These are phyloP conservation scores for Xylaria sp. DNA, from an alignment of 2,329 filamentous ascomycete genomes.

Conservation along the genomic window DNA sequence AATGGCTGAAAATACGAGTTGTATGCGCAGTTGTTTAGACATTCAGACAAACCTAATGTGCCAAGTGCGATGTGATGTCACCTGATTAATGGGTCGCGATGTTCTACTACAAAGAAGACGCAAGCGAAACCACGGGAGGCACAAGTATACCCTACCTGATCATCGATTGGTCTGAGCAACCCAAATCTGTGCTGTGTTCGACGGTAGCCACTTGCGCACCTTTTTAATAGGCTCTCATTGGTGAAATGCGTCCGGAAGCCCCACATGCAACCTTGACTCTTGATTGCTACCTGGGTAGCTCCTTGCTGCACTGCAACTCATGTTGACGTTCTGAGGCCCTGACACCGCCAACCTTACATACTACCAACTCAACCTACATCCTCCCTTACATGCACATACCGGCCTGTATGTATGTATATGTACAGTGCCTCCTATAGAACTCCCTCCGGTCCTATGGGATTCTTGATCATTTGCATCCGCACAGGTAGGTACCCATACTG, in stretches of 20 bases:
- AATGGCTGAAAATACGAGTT: too few relatives aligned
- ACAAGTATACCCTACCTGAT: not conserved
- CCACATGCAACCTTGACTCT: not conserved
- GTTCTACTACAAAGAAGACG: not conserved
- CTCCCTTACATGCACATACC: not conserved
- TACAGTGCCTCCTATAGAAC: not conserved
- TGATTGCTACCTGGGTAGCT: slow-evolving; percentile 2
- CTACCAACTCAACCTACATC: not conserved
- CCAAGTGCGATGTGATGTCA: slow-evolving; percentile 4
- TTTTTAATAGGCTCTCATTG: not conserved
- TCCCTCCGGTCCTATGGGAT: slow-evolving; percentile 1
- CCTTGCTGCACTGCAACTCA: slow-evolving; percentile 20
- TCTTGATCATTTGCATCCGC: not conserved
- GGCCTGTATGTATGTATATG: not conserved
- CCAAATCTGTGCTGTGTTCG: not conserved
- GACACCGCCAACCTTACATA: not conserved
- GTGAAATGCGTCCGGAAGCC: not conserved
- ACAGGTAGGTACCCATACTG: not conserved
- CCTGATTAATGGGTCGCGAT: not conserved
- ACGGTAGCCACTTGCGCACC: not conserved
- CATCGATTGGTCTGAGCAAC: not conserved
- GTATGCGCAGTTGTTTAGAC: too few relatives aligned
- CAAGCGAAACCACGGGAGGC: not conserved
- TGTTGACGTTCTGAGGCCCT: slow-evolving; percentile 13
- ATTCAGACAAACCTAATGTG: too few relatives aligned